Conservation (phyloP, 2,329 filamentous ascomycete species). For the Neofusicoccum sp. region DNA sequence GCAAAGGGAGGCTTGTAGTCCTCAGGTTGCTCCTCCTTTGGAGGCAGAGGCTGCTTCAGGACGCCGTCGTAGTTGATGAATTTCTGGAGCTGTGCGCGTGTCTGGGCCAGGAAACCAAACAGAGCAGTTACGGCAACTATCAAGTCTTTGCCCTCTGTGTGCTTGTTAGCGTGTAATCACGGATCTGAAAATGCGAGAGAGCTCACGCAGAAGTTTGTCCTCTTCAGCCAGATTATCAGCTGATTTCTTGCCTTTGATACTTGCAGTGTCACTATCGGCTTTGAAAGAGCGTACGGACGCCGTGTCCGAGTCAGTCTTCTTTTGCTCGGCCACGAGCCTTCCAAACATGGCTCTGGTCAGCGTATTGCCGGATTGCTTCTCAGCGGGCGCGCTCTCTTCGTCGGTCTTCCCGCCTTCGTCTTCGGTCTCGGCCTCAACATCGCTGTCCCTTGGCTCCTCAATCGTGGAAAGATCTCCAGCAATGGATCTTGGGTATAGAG, state of each 20-base stretch:
- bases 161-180: neutral
- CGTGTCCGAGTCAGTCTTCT: conserved; percentile 52
- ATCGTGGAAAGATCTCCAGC: conserved; percentile 76
- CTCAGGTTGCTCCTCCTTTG: conserved; percentile 41
- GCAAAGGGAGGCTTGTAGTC: conserved; percentile 46
- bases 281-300: conserved; percentile 63
- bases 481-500: conserved; percentile 79
- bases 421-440: conserved; percentile 32
- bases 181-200: neutral
- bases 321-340: conserved; percentile 48
- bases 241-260: conserved; percentile 48
- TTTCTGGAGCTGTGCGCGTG: conserved; percentile 66
- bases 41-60: conserved; percentile 59
- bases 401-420: conserved; percentile 24
- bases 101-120: conserved; percentile 85
- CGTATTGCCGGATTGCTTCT: conserved; percentile 26
- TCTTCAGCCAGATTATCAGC: conserved; percentile 45
- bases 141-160: conserved; percentile 75
- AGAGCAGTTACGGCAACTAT: conserved; percentile 79
- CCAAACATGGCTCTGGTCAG: conserved; percentile 48
- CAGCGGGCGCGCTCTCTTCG: conserved; percentile 22
- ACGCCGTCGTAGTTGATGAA: conserved; percentile 62
- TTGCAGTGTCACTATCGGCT: conserved; percentile 59
- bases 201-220: conserved; percentile 48
- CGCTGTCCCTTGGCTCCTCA: conserved; percentile 53